Evolutionary conservation across 257 asterid species (phyloP).

Genomic region (Cinchona pubescens): DNA sequence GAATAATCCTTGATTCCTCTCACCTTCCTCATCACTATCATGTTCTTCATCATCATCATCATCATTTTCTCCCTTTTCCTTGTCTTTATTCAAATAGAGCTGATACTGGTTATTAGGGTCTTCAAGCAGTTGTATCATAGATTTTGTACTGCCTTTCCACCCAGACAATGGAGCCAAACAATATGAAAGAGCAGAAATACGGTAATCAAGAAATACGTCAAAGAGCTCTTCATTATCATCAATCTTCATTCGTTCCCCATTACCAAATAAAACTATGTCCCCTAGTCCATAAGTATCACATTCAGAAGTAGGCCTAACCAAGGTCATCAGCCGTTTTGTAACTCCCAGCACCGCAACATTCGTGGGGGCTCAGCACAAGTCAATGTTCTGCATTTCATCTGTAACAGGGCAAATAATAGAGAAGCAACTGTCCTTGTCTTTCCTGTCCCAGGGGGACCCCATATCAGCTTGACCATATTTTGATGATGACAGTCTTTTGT

Average conservation of each 20-base stretch:
- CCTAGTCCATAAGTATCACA: conserved; percentile 62
- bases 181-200: conserved; percentile 31
- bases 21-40: conserved; percentile 15
- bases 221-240: conserved; percentile 48
- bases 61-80: conserved; percentile 15
- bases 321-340: conserved; percentile 39
- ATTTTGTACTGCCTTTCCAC: conserved; percentile 39
- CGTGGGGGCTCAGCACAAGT: conserved; percentile 78
- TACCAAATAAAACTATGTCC: conserved; percentile 61
- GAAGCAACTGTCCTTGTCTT: conserved; percentile 62
- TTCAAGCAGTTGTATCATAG: conserved; percentile 47
- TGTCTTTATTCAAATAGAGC: conserved; percentile 25
- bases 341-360: conserved; percentile 58
- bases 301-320: conserved; percentile 27
- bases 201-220: conserved; percentile 61
- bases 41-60: conserved; percentile 14
- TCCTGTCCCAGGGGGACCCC: conserved; percentile 96
- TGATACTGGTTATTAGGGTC: conserved; percentile 42
- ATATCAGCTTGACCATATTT: conserved; percentile 46
- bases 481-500: conserved; percentile 44
- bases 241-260: conserved; percentile 56
- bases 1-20: conserved; percentile 4
- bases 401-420: conserved; percentile 34
- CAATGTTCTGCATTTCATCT: conserved; percentile 48
- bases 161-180: conserved; percentile 54